These are phyloP conservation scores for Bolboschoenus planiculmis DNA, from an alignment of 176 grass and related monocot genomes.

Conservation along the genomic window DNA sequence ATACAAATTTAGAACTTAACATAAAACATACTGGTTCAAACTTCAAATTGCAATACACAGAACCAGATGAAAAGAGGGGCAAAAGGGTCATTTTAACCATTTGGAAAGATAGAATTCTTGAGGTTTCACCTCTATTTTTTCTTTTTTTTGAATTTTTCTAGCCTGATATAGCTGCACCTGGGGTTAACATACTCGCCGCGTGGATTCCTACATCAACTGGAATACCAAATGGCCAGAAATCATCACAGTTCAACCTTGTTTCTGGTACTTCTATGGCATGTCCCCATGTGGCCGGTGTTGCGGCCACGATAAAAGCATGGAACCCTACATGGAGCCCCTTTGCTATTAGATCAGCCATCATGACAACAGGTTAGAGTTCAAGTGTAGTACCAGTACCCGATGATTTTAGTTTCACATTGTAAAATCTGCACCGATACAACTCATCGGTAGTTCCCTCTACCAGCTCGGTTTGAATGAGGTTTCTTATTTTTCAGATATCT, in stretches of 20 bases:
- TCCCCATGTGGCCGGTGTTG: conserved; percentile 61
- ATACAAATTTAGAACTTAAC: neutral
- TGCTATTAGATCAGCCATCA: conserved; percentile 73
- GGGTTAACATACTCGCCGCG: conserved; percentile 80
- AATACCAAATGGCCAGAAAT: conserved; percentile 50
- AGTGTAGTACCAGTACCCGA: too few species aligned
- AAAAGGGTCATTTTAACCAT: neutral
- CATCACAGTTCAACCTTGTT: conserved; percentile 65
- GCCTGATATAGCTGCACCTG: conserved; percentile 77
- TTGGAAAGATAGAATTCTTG: neutral
- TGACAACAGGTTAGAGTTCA: conserved; percentile 48
- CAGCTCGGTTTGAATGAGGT: neutral
- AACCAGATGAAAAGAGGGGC: neutral
- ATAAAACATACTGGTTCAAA: neutral
- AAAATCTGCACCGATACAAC: neutral
- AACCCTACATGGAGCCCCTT: conserved; percentile 81
- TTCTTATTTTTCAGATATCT: neutral
- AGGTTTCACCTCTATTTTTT: neutral
- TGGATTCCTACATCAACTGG: conserved; percentile 52
- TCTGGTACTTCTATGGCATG: conserved; percentile 95
- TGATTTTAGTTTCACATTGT: neutral
- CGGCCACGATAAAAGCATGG: conserved; percentile 63
- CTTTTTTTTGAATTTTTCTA: conserved; percentile 18
- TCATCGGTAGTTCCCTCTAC: neutral
- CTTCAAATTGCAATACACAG: neutral